A percentile compares a stretch with the other conserved stretches of the same genome.
Evolutionary conservation across 768 basidiomycete genomes (phyloP).

Genomic region (Hericium erinaceus): DNA sequence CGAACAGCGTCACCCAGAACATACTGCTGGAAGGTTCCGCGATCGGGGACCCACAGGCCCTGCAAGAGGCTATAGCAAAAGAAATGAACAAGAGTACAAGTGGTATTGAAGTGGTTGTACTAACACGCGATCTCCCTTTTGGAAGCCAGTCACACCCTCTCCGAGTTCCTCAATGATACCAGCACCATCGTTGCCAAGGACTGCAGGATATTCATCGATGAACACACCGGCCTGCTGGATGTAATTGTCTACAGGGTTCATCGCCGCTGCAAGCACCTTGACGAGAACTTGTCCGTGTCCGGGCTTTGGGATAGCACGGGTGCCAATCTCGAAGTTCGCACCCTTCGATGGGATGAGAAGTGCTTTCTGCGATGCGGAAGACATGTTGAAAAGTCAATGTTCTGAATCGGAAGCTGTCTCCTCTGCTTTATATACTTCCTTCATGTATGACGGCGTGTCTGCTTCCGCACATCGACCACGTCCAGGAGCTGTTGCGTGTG

Average conservation of each 20-base stretch:
- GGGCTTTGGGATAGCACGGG: slow-evolving; percentile 6
- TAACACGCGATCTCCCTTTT: slow-evolving; percentile 18
- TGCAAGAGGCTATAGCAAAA: slow-evolving; percentile 6
- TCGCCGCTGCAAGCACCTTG: slow-evolving; percentile 8
- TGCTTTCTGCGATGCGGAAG: slow-evolving; percentile 3
- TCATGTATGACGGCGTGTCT: no score
- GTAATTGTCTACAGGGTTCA: slow-evolving; percentile 16
- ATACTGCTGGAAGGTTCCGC: slow-evolving; percentile 15
- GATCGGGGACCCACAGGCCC: background rate
- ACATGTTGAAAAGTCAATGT: background rate
- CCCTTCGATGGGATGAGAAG: background rate
- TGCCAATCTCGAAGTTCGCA: background rate
- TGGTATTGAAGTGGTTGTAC: background rate
- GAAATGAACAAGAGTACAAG: background rate
- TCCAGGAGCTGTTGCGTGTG: no score
- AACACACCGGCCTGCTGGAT: slow-evolving; percentile 11
- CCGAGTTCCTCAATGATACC: slow-evolving; percentile 21
- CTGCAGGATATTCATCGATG: slow-evolving; percentile 14
- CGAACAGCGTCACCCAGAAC: slow-evolving; percentile 10
- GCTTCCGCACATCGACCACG: no score
- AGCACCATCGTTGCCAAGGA: slow-evolving; percentile 17
- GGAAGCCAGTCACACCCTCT: slow-evolving; percentile 17
- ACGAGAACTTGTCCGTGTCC: slow-evolving; percentile 12
- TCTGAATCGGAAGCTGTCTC: no score
- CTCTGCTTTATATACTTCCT: no score